Percentiles rank a stretch among this genome's conserved stretches.
Evolutionary conservation across 2,329 filamentous ascomycete species (phyloP).

Genomic region (Trichoderma polysporum): DNA sequence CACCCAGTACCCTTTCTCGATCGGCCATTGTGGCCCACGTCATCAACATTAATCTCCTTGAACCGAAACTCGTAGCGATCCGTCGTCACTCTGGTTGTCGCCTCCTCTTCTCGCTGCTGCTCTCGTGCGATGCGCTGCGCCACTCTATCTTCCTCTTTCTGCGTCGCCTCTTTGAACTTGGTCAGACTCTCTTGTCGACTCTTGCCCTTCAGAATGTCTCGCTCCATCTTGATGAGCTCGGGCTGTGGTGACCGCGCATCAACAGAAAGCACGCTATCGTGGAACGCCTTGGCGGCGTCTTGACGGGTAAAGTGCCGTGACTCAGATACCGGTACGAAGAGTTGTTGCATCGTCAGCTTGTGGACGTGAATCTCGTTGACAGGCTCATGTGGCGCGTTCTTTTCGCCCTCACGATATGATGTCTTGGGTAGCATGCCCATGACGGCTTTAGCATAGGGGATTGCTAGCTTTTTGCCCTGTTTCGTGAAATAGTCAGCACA

Average conservation of each 20-base stretch:
- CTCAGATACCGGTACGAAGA: constrained; percentile 64
- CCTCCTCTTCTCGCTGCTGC: constrained; percentile 39
- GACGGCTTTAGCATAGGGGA: constrained; percentile 73
- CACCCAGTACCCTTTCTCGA: constrained; percentile 54
- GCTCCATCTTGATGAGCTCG: constrained; percentile 58
- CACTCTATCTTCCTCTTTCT: constrained; percentile 43
- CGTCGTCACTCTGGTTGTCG: constrained; percentile 47
- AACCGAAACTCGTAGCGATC: constrained; percentile 64
- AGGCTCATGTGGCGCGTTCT: constrained; percentile 52
- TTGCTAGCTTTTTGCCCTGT: constrained; percentile 74
- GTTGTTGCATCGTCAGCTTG: constrained; percentile 59
- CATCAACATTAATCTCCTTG: constrained; percentile 57
- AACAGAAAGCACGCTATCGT: constrained; percentile 57
- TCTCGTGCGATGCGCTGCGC: constrained; percentile 35
- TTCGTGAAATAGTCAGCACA: constrained; percentile 27
- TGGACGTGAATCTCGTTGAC: constrained; percentile 67
- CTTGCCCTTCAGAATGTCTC: constrained; percentile 43
- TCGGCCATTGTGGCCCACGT: constrained; percentile 55
- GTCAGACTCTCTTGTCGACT: constrained; percentile 38
- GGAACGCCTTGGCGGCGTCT: constrained; percentile 65
- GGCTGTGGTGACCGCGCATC: constrained; percentile 63
- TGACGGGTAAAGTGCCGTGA: constrained; percentile 62
- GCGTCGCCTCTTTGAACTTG: constrained; percentile 44
- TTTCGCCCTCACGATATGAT: constrained; percentile 52
- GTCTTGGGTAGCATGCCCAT: constrained; percentile 77